Conservation (phyloP, 345 rosid genomes). For the Balakata baccata region DNA sequence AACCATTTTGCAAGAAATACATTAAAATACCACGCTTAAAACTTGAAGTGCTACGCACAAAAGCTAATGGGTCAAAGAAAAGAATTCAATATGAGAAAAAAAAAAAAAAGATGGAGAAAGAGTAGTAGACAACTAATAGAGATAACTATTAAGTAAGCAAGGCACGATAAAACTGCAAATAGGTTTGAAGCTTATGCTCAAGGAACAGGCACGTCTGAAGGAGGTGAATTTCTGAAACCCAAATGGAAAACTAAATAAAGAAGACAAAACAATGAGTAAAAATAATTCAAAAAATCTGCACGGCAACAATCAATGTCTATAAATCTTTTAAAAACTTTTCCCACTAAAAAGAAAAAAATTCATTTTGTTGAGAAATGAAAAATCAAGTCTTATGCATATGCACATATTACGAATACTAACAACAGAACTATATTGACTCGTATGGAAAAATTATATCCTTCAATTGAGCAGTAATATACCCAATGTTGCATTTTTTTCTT, state of each 20-base stretch:
- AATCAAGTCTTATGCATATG: neutral
- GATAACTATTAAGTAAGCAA: neutral
- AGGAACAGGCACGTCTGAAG: neutral
- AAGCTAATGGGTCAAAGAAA: neutral
- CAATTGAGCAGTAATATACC: neutral
- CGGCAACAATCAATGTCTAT: no score
- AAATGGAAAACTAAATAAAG: no score
- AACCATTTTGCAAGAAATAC: neutral
- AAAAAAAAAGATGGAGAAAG: neutral
- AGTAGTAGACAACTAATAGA: neutral
- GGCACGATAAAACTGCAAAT: neutral
- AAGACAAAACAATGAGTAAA: no score
- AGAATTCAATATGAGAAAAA: neutral
- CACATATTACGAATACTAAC: neutral
- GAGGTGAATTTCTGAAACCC: neutral
- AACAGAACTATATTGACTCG: neutral
- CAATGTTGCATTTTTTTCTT: neutral
- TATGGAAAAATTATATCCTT: neutral
- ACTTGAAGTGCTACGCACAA: neutral
- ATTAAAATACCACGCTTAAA: neutral
- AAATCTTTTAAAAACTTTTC: no score
- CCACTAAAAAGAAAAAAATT: no score
- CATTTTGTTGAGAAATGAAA: no score
- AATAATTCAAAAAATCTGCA: no score
- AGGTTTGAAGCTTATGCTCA: neutral